phyloP scores from a whole-genome alignment of 208 protist genomes.

The Leptomonas pyrrhocoris region DNA sequence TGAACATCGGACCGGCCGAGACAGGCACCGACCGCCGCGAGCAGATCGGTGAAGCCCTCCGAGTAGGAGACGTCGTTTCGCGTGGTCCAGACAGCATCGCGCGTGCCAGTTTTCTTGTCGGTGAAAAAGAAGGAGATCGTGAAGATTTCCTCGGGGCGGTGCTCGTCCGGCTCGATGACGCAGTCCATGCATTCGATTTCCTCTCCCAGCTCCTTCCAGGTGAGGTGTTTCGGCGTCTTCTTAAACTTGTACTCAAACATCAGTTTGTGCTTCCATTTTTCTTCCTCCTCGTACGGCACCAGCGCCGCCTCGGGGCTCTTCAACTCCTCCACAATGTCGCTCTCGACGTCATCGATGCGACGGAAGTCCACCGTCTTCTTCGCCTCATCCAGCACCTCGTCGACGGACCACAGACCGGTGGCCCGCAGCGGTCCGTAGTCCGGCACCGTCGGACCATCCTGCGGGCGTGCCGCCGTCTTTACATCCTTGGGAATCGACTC shows the following conservation, averaged over 20 bases:
- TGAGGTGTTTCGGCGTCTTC: conserved; percentile 87
- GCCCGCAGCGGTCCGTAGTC: conserved; percentile 82
- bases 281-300: conserved; percentile 79
- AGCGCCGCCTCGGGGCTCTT: conserved; percentile 67
- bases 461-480: conserved; percentile 33
- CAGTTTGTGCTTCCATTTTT: conserved; percentile 86
- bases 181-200: conserved; percentile 92
- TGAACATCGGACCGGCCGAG: conserved; percentile 84
- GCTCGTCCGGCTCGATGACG: conserved; percentile 83
- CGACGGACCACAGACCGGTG: conserved; percentile 77
- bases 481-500: not conserved
- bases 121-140: conserved; percentile 86
- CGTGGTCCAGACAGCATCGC: conserved; percentile 77
- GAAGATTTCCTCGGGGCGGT: conserved; percentile 89
- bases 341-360: conserved; percentile 89
- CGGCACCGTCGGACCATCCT: conserved; percentile 61
- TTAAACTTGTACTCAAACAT: conserved; percentile 92
- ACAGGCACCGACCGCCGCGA: conserved; percentile 83
- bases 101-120: conserved; percentile 71
- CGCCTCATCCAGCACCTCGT: conserved; percentile 72
- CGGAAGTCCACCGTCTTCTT: conserved; percentile 85
- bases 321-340: conserved; percentile 70
- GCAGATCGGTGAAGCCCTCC: conserved; percentile 86
- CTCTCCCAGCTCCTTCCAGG: conserved; percentile 86
- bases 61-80: conserved; percentile 85